These are phyloP conservation scores for Arctostaphylos glauca DNA, from an alignment of 148 eudicot species.

Conservation along the genomic window DNA sequence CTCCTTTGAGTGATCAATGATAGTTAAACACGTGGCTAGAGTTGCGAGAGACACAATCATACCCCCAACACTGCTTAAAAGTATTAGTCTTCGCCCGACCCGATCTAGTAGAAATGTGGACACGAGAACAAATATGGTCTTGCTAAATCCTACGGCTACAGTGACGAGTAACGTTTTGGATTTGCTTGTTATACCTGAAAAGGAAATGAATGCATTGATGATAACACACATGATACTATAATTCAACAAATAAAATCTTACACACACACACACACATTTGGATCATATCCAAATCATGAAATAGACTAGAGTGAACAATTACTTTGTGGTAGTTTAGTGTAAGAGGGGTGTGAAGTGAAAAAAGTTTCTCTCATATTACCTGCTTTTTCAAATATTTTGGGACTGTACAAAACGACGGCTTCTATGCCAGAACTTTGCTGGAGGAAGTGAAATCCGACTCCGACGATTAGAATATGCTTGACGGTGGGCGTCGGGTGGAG, in stretches of 20 bases:
- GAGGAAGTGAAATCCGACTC: constrained; percentile 38
- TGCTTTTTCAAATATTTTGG: constrained; percentile 35
- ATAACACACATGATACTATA: too few relatives aligned
- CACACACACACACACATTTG: too few relatives aligned
- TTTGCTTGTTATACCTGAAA: constrained; percentile 23
- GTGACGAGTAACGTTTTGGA: constrained; percentile 25
- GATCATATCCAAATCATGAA: too few relatives aligned
- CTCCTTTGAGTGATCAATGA: constrained; percentile 42
- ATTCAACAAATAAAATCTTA: too few relatives aligned
- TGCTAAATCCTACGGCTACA: constrained; percentile 30
- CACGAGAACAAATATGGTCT: constrained; percentile 29
- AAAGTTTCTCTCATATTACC: constrained; percentile 10
- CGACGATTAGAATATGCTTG: constrained; percentile 27
- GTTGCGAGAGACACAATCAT: constrained; percentile 41
- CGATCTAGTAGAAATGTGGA: constrained; percentile 32
- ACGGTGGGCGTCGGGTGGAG: constrained; percentile 34
- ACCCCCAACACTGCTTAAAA: constrained; percentile 22
- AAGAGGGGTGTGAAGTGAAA: too few relatives aligned
- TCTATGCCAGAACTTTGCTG: constrained; percentile 40
- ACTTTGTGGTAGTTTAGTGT: too few relatives aligned
- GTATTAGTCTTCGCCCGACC: constrained; percentile 30
- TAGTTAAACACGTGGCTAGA: constrained; percentile 37
- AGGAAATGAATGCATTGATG: neutral
- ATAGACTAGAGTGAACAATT: too few relatives aligned
- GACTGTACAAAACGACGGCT: constrained; percentile 41